Evolutionary conservation across 2,329 filamentous ascomycete genomes (phyloP).

Genomic region (Tolypocladium ovalisporum): DNA sequence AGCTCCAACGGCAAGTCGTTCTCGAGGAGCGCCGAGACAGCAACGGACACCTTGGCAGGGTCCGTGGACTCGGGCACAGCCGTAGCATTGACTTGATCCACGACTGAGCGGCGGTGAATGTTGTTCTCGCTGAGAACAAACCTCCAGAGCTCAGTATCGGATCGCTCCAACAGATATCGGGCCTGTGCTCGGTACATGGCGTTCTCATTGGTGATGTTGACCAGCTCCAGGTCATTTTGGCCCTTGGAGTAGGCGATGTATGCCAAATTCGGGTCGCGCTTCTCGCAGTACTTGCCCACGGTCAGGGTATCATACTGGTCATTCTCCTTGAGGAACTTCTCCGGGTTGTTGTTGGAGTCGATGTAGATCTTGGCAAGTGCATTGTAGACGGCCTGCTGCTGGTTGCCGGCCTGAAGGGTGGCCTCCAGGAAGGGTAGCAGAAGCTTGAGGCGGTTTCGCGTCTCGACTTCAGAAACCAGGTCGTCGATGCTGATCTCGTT

Average conservation of each 20-base stretch:
- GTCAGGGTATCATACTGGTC: constrained; percentile 87
- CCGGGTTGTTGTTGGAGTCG: constrained; percentile 94
- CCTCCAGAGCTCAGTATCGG: constrained; percentile 82
- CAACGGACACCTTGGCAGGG: constrained; percentile 87
- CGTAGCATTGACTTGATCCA: constrained; percentile 93
- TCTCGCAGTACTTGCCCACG: constrained; percentile 97
- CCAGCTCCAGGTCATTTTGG: constrained; percentile 92
- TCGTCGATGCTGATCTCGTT: constrained; percentile 86
- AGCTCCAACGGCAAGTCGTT: constrained; percentile 87
- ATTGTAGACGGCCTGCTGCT: constrained; percentile 94
- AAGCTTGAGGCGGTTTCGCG: constrained; percentile 88
- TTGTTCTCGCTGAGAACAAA: constrained; percentile 96
- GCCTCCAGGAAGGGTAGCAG: constrained; percentile 92
- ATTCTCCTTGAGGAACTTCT: constrained; percentile 96
- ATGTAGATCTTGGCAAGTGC: constrained; percentile 99
- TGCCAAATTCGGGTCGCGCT: constrained; percentile 90
- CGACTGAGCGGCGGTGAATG: constrained; percentile 81
- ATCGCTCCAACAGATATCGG: constrained; percentile 83
- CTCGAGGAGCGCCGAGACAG: constrained; percentile 84
- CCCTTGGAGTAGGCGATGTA: constrained; percentile 95
- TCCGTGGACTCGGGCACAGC: constrained; percentile 89
- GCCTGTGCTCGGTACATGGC: constrained; percentile 99
- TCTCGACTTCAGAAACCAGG: constrained; percentile 89
- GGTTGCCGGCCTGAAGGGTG: constrained; percentile 78
- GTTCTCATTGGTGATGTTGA: constrained; percentile 98